These are phyloP conservation scores for Colletotrichum liaoningense DNA, from an alignment of 2,329 filamentous ascomycete genomes.

Conservation along the genomic window DNA sequence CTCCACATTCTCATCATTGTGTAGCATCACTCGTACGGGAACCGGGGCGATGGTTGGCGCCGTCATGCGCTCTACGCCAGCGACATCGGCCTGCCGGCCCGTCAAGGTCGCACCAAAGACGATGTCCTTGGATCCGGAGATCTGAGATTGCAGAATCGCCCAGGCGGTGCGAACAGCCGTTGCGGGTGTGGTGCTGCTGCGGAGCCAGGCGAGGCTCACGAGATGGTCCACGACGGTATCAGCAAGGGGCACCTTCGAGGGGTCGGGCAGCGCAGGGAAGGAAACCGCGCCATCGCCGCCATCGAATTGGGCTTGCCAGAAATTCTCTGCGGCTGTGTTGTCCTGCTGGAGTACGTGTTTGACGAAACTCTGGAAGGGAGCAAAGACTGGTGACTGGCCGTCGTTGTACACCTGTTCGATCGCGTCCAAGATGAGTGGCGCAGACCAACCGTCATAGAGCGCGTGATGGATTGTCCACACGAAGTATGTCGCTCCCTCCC, in stretches of 20 bases:
- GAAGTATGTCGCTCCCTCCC: background rate
- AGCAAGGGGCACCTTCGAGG: background rate
- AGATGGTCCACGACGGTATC: background rate
- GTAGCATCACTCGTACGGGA: constrained; percentile 35
- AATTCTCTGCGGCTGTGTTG: background rate
- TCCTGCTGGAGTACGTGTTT: constrained; percentile 7
- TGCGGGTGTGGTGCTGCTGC: background rate
- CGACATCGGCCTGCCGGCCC: constrained; percentile 40
- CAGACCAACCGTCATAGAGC: constrained; percentile 35
- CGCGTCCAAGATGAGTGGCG: background rate
- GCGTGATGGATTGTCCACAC: constrained; percentile 35
- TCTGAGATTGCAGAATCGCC: constrained; percentile 39
- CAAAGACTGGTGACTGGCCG: constrained; percentile 12
- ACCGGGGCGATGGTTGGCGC: constrained; percentile 40
- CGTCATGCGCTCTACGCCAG: constrained; percentile 37
- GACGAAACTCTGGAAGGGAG: constrained; percentile 27
- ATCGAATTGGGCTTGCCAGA: constrained; percentile 32
- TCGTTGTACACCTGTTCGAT: constrained; percentile 21
- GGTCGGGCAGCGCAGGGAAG: background rate
- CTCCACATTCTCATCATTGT: constrained; percentile 1
- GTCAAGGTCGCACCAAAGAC: constrained; percentile 41
- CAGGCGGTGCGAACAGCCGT: constrained; percentile 42
- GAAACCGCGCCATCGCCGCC: constrained; percentile 16
- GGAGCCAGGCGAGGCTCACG: background rate
- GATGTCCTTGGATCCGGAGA: constrained; percentile 37